phyloP scores from a whole-genome alignment of 2,329 filamentous ascomycete genomes.

The Fusarium multiceps region DNA sequence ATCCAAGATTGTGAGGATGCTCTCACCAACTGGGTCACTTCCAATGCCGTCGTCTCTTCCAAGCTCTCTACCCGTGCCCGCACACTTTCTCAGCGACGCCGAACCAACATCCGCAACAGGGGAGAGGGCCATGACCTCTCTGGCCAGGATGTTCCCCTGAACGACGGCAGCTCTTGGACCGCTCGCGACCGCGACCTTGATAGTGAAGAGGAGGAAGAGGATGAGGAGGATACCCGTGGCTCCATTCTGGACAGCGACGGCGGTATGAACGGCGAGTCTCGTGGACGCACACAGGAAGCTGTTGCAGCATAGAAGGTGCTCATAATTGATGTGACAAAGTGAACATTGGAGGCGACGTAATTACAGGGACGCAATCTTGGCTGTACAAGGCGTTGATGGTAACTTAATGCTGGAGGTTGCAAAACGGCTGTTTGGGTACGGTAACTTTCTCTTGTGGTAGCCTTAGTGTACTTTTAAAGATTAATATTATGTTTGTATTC shows the following conservation, averaged over 20 bases:
- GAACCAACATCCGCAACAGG: conserved; percentile 74
- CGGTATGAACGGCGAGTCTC: conserved; percentile 66
- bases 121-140: conserved; percentile 85
- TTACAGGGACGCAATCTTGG: conserved; percentile 39
- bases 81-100: conserved; percentile 86
- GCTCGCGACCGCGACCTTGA: conserved; percentile 74
- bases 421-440: conserved; percentile 42
- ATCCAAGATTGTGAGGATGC: conserved; percentile 99
- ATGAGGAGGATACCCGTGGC: conserved; percentile 64
- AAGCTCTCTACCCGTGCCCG: conserved; percentile 89
- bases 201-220: conserved; percentile 75
- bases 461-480: conserved; percentile 46
- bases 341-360: conserved; percentile 24
- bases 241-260: conserved; percentile 65
- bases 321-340: conserved; percentile 10
- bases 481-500: conserved; percentile 40
- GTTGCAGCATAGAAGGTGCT: conserved; percentile 56
- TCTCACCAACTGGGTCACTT: conserved; percentile 94
- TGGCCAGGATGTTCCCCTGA: conserved; percentile 80
- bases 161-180: conserved; percentile 87
- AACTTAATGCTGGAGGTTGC: conserved; percentile 34
- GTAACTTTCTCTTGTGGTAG: conserved; percentile 41
- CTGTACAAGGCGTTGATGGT: conserved; percentile 46
- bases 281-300: conserved; percentile 66
- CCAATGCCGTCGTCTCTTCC: conserved; percentile 87